Percentiles rank a stretch among this genome's conserved stretches.
These are phyloP conservation scores for Eucalyptus marginata DNA, from an alignment of 345 rosid genomes.

Conservation along the genomic window DNA sequence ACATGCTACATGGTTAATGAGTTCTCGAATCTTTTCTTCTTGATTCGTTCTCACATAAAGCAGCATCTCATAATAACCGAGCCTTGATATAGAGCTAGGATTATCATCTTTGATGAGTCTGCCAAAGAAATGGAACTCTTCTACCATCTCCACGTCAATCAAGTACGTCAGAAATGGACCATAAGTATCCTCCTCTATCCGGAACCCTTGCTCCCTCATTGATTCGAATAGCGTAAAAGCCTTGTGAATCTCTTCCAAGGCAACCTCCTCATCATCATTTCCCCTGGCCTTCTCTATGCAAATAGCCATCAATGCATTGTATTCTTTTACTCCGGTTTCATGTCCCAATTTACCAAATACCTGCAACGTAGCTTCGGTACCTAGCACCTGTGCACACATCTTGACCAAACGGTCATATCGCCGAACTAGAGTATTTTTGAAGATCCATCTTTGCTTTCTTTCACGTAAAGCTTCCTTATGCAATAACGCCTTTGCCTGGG, in stretches of 20 bases:
- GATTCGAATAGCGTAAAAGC: slow-evolving; percentile 27
- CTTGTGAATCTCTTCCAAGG: slow-evolving; percentile 19
- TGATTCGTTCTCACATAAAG: slow-evolving; percentile 36
- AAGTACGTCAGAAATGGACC: slow-evolving; percentile 59
- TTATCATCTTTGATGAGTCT: slow-evolving; percentile 22
- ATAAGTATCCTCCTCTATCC: slow-evolving; percentile 40
- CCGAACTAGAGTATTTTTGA: slow-evolving; percentile 9
- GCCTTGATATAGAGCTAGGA: slow-evolving; percentile 18
- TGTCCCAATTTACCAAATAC: slow-evolving; percentile 42
- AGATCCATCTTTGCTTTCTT: slow-evolving; percentile 47
- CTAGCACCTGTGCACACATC: slow-evolving; percentile 33
- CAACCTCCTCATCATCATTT: slow-evolving; percentile 29
- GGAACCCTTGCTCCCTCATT: slow-evolving; percentile 73
- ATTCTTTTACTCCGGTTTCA: slow-evolving; percentile 57
- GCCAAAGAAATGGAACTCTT: slow-evolving; percentile 39
- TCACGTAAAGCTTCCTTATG: slow-evolving; percentile 35
- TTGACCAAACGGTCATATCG: slow-evolving; percentile 22
- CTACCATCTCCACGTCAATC: slow-evolving; percentile 51
- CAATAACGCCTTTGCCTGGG: neutral
- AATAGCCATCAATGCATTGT: slow-evolving; percentile 36
- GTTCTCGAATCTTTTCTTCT: slow-evolving; percentile 43
- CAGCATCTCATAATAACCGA: slow-evolving; percentile 88
- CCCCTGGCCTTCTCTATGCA: slow-evolving; percentile 38
- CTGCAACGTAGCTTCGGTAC: slow-evolving; percentile 27
- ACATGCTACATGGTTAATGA: slow-evolving; percentile 20